A percentile compares a stretch with the other conserved stretches of the same genome.
Evolutionary conservation across 1,284 basidiomycete genomes (phyloP).

Genomic region (Tilletia indica): DNA sequence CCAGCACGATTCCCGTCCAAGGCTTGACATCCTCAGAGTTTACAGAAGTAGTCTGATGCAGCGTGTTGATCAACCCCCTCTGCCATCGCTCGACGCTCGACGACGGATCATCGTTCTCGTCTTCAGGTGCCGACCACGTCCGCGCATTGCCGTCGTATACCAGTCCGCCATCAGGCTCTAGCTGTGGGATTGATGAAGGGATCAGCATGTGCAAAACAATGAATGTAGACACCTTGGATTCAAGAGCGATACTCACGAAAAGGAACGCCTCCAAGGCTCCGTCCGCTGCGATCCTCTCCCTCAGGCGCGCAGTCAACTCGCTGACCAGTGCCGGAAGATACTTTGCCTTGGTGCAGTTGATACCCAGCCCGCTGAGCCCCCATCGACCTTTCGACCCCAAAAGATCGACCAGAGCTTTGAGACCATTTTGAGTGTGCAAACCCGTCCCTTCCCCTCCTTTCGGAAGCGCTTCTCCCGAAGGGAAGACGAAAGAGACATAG

Average conservation of each 20-base stretch:
- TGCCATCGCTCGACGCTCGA: background rate
- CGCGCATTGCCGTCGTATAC: conserved; percentile 34
- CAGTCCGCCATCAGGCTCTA: conserved; percentile 50
- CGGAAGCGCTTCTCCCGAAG: conserved; percentile 33
- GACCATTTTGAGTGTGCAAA: conserved; percentile 20
- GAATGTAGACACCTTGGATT: background rate
- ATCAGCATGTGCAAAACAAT: background rate
- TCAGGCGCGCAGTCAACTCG: conserved; percentile 23
- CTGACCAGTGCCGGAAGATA: conserved; percentile 21
- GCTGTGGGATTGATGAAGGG: conserved; percentile 15
- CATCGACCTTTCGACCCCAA: conserved; percentile 25
- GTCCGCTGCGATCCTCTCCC: conserved; percentile 31
- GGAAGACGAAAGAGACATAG: conserved; percentile 34
- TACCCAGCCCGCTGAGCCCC: conserved; percentile 39
- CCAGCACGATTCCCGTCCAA: background rate
- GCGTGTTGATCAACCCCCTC: too few species aligned
- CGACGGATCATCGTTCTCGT: background rate
- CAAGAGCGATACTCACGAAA: conserved; percentile 26
- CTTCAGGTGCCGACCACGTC: background rate
- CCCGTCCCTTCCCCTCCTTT: conserved; percentile 20
- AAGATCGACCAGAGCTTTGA: conserved; percentile 25
- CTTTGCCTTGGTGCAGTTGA: conserved; percentile 50
- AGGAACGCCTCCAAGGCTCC: conserved; percentile 35
- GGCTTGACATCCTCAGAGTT: too few species aligned
- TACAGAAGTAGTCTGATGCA: background rate